Conservation (phyloP, 148 eudicot species). For the Spergularia marina region DNA sequence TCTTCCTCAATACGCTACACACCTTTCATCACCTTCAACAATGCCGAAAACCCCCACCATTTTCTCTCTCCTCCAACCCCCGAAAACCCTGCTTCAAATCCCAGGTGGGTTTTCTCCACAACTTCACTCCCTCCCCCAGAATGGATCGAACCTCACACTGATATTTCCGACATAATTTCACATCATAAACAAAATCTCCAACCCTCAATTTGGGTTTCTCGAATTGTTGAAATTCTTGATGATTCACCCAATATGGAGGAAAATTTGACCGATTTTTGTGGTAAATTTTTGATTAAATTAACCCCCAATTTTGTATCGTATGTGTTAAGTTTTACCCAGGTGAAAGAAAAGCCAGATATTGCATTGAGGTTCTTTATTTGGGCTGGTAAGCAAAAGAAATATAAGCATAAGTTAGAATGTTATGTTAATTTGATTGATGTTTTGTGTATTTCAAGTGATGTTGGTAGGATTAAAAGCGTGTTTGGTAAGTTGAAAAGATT, state of each 20-base stretch:
- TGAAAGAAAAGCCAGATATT: slow-evolving; percentile 32
- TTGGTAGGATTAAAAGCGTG: slow-evolving; percentile 47
- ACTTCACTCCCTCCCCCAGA: slow-evolving; percentile 70
- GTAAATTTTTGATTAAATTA: slow-evolving; percentile 59
- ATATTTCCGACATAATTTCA: slow-evolving; percentile 66
- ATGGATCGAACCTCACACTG: slow-evolving; percentile 83
- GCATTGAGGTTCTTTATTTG: slow-evolving; percentile 73
- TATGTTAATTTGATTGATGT: slow-evolving; percentile 62
- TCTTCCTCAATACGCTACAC: slow-evolving; percentile 13
- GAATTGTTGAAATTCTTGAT: slow-evolving; percentile 52
- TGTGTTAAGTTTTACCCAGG: slow-evolving; percentile 45
- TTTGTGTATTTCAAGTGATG: slow-evolving; percentile 47
- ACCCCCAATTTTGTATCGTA: slow-evolving; percentile 71
- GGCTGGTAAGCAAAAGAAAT: slow-evolving; percentile 85
- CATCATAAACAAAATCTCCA: slow-evolving; percentile 38
- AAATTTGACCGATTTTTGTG: slow-evolving; percentile 51
- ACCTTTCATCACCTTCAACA: slow-evolving; percentile 21
- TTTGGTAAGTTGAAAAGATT: slow-evolving; percentile 48
- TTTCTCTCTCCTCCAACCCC: slow-evolving; percentile 23
- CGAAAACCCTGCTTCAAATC: neutral
- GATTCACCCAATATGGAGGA: slow-evolving; percentile 54
- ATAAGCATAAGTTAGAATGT: slow-evolving; percentile 64
- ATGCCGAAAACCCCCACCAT: slow-evolving; percentile 25
- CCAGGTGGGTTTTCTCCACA: slow-evolving; percentile 28
- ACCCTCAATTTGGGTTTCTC: slow-evolving; percentile 75